Percentiles rank a stretch among this genome's conserved stretches.
Evolutionary conservation across 768 basidiomycete species (phyloP).

Genomic region (Rhodosporidiobolus sp.): DNA sequence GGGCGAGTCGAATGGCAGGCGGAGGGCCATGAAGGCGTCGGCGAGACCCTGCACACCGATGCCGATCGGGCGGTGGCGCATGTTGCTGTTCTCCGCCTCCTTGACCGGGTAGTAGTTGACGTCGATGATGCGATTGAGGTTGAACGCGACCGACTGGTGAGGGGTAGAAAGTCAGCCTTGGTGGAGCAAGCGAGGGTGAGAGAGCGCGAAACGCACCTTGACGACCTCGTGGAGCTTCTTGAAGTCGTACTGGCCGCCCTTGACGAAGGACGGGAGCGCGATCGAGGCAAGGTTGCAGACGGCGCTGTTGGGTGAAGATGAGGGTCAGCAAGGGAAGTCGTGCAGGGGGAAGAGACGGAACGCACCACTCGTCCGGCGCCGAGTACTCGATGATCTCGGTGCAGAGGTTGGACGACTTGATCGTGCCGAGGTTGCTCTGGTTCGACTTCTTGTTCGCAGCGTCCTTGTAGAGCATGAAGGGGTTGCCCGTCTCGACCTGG

Average conservation of each 20-base stretch:
- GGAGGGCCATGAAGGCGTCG: slow-evolving; percentile 95
- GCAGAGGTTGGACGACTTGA: slow-evolving; percentile 98
- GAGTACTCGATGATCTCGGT: slow-evolving; percentile 99
- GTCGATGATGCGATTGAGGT: slow-evolving; percentile 91
- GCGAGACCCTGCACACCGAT: slow-evolving; percentile 97
- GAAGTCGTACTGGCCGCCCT: slow-evolving; percentile 70
- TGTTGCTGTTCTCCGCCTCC: slow-evolving; percentile 87
- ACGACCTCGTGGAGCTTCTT: slow-evolving; percentile 87
- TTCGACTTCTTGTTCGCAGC: slow-evolving; percentile 93
- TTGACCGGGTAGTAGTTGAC: slow-evolving; percentile 92
- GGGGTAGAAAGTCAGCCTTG: not conserved
- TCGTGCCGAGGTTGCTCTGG: slow-evolving; percentile 95
- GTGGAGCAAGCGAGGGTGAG: not conserved
- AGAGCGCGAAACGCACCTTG: slow-evolving; percentile 57
- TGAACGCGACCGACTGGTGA: slow-evolving; percentile 62
- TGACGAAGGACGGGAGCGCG: slow-evolving; percentile 86
- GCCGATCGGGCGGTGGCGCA: slow-evolving; percentile 95
- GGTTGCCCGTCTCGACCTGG: slow-evolving; percentile 97
- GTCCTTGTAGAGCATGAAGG: slow-evolving; percentile 99
- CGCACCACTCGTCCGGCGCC: slow-evolving; percentile 67
- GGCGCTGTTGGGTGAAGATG: slow-evolving; percentile 54
- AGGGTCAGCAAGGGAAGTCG: too few relatives aligned
- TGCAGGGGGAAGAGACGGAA: not conserved
- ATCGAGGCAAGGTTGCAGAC: slow-evolving; percentile 98
- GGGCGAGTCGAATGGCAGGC: slow-evolving; percentile 88